Base-by-base conservation (phyloP, 1,284 basidiomycete species). In the Paramarasmius palmivorus region DNA sequence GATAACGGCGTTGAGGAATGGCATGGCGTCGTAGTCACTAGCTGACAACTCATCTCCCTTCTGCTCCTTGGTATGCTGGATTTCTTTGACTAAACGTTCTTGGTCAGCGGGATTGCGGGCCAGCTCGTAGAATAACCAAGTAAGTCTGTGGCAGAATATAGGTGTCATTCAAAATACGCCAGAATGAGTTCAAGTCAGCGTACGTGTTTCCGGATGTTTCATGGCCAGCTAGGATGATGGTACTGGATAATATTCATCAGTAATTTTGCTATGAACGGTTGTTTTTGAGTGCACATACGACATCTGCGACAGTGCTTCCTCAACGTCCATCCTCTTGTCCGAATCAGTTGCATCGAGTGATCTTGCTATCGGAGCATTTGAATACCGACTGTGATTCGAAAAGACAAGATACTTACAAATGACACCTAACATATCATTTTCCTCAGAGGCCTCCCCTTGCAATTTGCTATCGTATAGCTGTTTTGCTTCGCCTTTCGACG, bases 1-100 rank as follows among this genome's bases (percentile, higher is more conserved):
- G 23, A 66, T 57, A 2, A 58, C 51, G 1, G 63, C 64, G 4
- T 56, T 57, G 29, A 63, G 40, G 25, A 44, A 61, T 5, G 52
- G 57, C 65, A 71, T 65, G 1, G 53, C 56, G 45, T 71, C 66
- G 10, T 67, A 59, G 49, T 71, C 69, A 12, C 61, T 59, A 3
- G 62, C 55, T 36, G 57, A 58, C 38, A 68, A 61, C 9, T 63
- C 65, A 4, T 42, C 50, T 22, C 55, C 52, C 10, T 44, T 52
- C 23, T 36, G 32, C 19, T 47, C 25, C 7, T 52, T 49, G 29
- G 53, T 19, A 10, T 61, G 63, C 3, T 59, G 61, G 10, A 68
- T 64, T 38, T 71, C 68, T 10, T 59, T 52, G 17, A 63, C 63
- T n/a, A 63, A 23, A 9, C 48, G 41, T 15, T 50, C 50, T 53